Conservation (phyloP, 2,329 filamentous ascomycete genomes). For the Fusarium guadeloupense region DNA sequence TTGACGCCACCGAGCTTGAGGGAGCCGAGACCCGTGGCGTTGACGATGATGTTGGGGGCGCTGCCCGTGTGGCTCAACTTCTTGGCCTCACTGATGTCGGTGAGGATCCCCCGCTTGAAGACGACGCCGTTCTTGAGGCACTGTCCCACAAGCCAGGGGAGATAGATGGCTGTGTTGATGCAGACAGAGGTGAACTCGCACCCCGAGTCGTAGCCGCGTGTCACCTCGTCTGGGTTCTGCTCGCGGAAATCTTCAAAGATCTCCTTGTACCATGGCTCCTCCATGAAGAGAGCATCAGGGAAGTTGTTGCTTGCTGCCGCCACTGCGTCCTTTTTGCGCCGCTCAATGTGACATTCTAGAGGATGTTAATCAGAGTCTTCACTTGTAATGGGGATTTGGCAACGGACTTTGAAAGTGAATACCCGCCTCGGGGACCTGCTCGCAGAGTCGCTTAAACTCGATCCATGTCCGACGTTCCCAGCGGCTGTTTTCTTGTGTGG, state of each 20-base stretch:
- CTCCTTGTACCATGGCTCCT: slow-evolving; percentile 78
- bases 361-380: slow-evolving; percentile 3
- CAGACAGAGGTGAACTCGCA: slow-evolving; percentile 85
- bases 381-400: neutral
- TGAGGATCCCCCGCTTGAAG: slow-evolving; percentile 69
- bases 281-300: slow-evolving; percentile 70
- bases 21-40: slow-evolving; percentile 84
- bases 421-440: slow-evolving; percentile 77
- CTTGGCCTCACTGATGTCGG: slow-evolving; percentile 77
- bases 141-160: slow-evolving; percentile 84
- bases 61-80: slow-evolving; percentile 60
- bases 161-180: slow-evolving; percentile 89
- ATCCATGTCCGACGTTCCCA: slow-evolving; percentile 74
- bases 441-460: slow-evolving; percentile 66
- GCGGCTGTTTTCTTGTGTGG: slow-evolving; percentile 52
- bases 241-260: slow-evolving; percentile 76
- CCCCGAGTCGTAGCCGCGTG: slow-evolving; percentile 73
- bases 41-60: slow-evolving; percentile 76
- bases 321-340: slow-evolving; percentile 69
- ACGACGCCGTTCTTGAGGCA: slow-evolving; percentile 78
- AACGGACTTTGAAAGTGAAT: slow-evolving; percentile 77
- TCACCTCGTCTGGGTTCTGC: slow-evolving; percentile 66
- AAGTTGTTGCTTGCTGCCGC: slow-evolving; percentile 43
- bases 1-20: slow-evolving; percentile 81
- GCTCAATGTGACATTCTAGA: slow-evolving; percentile 59